phyloP scores from a whole-genome alignment of 129 eudicot genomes.

The Helianthus tuberosus region DNA sequence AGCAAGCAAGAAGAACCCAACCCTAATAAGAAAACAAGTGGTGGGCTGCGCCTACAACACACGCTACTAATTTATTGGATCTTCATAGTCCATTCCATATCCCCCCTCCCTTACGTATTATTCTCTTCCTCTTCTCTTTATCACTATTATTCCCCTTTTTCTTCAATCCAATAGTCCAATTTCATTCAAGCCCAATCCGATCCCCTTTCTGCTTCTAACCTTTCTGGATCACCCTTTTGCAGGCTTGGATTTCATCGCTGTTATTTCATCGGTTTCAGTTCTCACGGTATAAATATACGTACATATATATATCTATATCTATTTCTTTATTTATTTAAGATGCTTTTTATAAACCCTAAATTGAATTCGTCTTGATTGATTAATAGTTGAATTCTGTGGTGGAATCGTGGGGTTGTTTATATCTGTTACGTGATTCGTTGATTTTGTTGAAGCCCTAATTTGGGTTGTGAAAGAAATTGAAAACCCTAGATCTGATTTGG shows the following conservation, averaged over 20 bases:
- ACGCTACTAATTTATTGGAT: conserved; percentile 31
- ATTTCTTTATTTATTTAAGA: background rate
- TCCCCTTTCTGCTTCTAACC: conserved; percentile 19
- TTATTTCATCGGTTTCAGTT: conserved; percentile 5
- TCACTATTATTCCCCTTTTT: background rate
- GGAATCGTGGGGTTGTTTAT: background rate
- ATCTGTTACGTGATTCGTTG: background rate
- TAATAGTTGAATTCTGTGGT: background rate
- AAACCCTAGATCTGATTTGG: conserved; percentile 29
- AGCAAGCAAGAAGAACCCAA: background rate
- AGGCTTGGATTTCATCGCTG: conserved; percentile 14
- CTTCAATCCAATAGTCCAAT: conserved; percentile 17
- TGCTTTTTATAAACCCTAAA: background rate
- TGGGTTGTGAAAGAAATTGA: background rate
- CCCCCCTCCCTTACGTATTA: background rate
- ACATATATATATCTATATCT: background rate
- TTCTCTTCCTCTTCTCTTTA: background rate
- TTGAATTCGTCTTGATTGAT: conserved; percentile 3
- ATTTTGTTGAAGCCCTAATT: conserved; percentile 19
- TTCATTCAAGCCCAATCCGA: conserved; percentile 29
- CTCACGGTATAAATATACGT: conserved; percentile 29
- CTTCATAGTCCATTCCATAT: conserved; percentile 28
- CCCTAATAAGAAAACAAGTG: conserved; percentile 25
- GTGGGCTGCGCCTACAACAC: conserved; percentile 26
- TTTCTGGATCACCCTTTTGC: conserved; percentile 35